Evolutionary conservation across 257 asterid species (phyloP), one percentile per base, ranked within the genome.

Genomic region (Cinchona pubescens): DNA sequence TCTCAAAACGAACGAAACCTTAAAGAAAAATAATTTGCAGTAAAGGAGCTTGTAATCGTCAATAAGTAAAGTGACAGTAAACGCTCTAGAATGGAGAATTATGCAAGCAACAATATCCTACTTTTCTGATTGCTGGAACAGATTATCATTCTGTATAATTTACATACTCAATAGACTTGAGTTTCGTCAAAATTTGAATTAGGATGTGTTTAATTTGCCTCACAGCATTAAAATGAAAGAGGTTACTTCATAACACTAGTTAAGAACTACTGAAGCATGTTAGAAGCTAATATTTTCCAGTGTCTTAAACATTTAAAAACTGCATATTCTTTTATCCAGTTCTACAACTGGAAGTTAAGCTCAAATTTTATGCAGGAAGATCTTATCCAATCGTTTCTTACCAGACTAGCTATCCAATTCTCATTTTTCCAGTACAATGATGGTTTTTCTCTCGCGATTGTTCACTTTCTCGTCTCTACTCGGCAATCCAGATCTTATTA

Each of bases 241-340:
- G 66, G 38, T n/a, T 35, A 72, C 11, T n/a, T 7, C 38, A 38
- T 4, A 48, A 55, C 67, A 14, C 4, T 37, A 11, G 34, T 40
- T 58, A 29, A 30, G 35, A 67, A 60, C 30, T 75, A 46, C 25
- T 21, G 67, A 67, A 7, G 42, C 46, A 67, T 40, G 37, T 32
- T n/a, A 34, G 12, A 55, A 56, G 53, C 73, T 27, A 60, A 19
- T 30, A 13, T 11, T 16, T 0, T 18, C 18, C 19, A 14, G n/a
- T 2, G 32, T 51, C 38, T 15, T n/a, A 12, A 21, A 64, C 9
- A 56, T 38, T 72, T 30, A 43, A 46, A 25, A 68, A 62, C 7
- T 77, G 23, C 48, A 42, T 21, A 77, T 19, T 15, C 55, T 48
- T 27, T 61, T 9, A 60, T 45, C 80, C 61, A 70, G 42, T 48